Evolutionary conservation across 1,284 basidiomycete genomes (phyloP).

Genomic region (Malassezia equina): DNA sequence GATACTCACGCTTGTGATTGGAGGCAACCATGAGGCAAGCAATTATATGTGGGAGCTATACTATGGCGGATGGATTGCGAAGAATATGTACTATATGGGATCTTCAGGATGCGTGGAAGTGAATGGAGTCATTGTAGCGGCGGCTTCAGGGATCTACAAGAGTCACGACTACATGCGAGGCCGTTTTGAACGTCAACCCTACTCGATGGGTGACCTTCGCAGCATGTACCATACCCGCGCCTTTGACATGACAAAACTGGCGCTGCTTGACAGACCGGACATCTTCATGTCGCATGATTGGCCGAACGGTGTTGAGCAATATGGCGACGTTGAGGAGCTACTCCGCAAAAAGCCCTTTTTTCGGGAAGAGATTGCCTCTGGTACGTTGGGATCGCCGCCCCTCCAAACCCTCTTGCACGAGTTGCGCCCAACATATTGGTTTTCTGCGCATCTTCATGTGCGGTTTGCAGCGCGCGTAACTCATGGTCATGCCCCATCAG

Average conservation of each 20-base stretch:
- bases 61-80: slow-evolving; percentile 60
- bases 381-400: slow-evolving; percentile 76
- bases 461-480: slow-evolving; percentile 50
- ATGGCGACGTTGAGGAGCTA: slow-evolving; percentile 63
- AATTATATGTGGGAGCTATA: slow-evolving; percentile 95
- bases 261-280: slow-evolving; percentile 58
- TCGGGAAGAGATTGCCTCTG: slow-evolving; percentile 59
- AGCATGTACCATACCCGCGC: slow-evolving; percentile 85
- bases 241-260: slow-evolving; percentile 69
- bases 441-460: slow-evolving; percentile 85
- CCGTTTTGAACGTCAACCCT: slow-evolving; percentile 58
- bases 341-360: slow-evolving; percentile 75
- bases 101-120: slow-evolving; percentile 79
- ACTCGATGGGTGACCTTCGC: slow-evolving; percentile 60
- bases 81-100: slow-evolving; percentile 93
- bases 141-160: slow-evolving; percentile 89
- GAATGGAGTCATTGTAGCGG: slow-evolving; percentile 68
- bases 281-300: slow-evolving; percentile 94
- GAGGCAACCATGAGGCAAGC: slow-evolving; percentile 95
- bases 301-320: slow-evolving; percentile 74
- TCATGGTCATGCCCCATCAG: slow-evolving; percentile 3
- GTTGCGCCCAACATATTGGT: slow-evolving; percentile 83
- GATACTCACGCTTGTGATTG: slow-evolving; percentile 82
- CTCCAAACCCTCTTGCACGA: slow-evolving; percentile 65
- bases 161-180: slow-evolving; percentile 59